Conservation (phyloP, 2,329 filamentous ascomycete genomes). For the Incumbomyces delicatus region DNA sequence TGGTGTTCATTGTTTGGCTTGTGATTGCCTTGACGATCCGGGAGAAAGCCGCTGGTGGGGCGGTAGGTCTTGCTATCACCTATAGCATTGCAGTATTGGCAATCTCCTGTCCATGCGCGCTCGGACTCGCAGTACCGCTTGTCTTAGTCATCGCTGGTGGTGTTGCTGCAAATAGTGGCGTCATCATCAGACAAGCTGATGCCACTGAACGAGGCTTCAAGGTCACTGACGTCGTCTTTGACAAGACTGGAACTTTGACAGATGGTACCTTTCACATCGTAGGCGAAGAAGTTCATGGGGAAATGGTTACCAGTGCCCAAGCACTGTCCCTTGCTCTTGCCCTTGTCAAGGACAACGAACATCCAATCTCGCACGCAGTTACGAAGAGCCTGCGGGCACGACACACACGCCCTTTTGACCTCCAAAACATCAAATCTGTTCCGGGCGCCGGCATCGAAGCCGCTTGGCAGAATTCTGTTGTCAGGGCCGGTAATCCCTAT, state of each 20-base stretch:
- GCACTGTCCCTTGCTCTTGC: not conserved
- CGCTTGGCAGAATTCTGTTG: slow-evolving; percentile 6
- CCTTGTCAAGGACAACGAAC: slow-evolving; percentile 28
- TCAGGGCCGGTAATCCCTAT: slow-evolving; percentile 20
- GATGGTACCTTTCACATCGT: slow-evolving; percentile 39
- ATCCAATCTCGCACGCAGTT: slow-evolving; percentile 45
- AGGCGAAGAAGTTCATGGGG: slow-evolving; percentile 34
- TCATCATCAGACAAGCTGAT: slow-evolving; percentile 60
- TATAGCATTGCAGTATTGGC: slow-evolving; percentile 64
- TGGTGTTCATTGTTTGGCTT: slow-evolving; percentile 61
- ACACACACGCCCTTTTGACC: slow-evolving; percentile 9
- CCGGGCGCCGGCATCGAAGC: slow-evolving; percentile 24
- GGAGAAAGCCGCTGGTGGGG: slow-evolving; percentile 31
- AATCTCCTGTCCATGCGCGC: slow-evolving; percentile 69
- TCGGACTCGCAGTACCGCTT: slow-evolving; percentile 69
- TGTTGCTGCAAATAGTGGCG: slow-evolving; percentile 57
- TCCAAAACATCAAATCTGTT: slow-evolving; percentile 21
- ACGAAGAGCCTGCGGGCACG: slow-evolving; percentile 29
- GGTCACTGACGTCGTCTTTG: slow-evolving; percentile 59
- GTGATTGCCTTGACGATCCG: slow-evolving; percentile 41
- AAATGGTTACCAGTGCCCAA: slow-evolving; percentile 35
- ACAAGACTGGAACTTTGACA: slow-evolving; percentile 74
- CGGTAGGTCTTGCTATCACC: slow-evolving; percentile 53
- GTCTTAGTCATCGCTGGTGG: slow-evolving; percentile 63
- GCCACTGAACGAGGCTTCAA: slow-evolving; percentile 54